These are phyloP conservation scores for Arabis alpina DNA, from an alignment of 345 rosid genomes.

Conservation along the genomic window DNA sequence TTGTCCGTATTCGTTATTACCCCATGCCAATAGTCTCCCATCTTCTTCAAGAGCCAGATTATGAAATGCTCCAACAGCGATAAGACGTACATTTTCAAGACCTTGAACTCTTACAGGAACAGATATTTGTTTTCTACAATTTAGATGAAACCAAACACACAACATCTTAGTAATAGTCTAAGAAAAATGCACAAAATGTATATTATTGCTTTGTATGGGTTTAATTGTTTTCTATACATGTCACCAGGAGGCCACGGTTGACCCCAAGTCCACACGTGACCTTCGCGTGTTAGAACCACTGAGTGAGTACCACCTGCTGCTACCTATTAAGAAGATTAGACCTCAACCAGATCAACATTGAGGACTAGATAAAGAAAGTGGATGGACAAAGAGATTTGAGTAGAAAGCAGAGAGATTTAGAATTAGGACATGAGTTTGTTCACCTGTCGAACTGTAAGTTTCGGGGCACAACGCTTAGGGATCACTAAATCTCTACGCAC, in stretches of 20 bases:
- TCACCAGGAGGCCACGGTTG: constrained; percentile 99
- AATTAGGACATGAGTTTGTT: not conserved
- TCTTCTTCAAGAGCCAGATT: constrained; percentile 95
- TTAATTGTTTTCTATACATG: constrained; percentile 59
- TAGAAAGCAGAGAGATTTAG: not conserved
- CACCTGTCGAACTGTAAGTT: constrained; percentile 89
- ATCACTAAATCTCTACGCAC: constrained; percentile 84
- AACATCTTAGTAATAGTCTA: not conserved
- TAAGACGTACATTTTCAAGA: constrained; percentile 81
- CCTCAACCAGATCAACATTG: constrained; percentile 4
- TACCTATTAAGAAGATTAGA: constrained; percentile 53
- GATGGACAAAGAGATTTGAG: constrained; percentile 5
- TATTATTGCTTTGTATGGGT: not conserved
- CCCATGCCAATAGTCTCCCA: constrained; percentile 94
- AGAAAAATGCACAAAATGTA: not conserved
- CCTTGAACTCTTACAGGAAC: constrained; percentile 99
- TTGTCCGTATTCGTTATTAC: constrained; percentile 97
- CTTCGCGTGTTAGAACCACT: constrained; percentile 88
- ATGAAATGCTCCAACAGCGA: constrained; percentile 98
- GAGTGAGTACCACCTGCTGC: constrained; percentile 99
- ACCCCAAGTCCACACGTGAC: constrained; percentile 99
- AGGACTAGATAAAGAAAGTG: not conserved
- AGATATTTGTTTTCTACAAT: constrained; percentile 82
- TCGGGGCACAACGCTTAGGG: constrained; percentile 90
- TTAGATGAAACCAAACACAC: constrained; percentile 3